A percentile compares a stretch with the other conserved stretches of the same genome.
These are phyloP conservation scores for Leptomonas seymouri DNA, from an alignment of 208 protist genomes.

Conservation along the genomic window DNA sequence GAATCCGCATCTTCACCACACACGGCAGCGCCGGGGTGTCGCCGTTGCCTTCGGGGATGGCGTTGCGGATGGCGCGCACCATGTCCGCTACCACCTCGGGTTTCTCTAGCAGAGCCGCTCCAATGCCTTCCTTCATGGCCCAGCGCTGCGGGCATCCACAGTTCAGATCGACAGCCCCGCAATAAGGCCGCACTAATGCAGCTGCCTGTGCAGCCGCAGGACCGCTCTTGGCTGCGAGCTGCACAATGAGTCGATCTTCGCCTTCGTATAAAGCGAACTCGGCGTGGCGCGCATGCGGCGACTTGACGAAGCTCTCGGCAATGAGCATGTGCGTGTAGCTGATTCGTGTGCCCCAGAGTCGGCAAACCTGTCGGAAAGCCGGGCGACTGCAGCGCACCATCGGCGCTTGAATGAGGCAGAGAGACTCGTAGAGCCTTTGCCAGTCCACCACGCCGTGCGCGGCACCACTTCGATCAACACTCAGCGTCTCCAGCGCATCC, in stretches of 20 bases:
- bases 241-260: slow-evolving; percentile 79
- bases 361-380: slow-evolving; percentile 80
- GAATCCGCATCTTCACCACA: slow-evolving; percentile 89
- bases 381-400: slow-evolving; percentile 94
- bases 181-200: slow-evolving; percentile 57
- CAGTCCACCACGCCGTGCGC: slow-evolving; percentile 1
- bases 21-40: slow-evolving; percentile 38
- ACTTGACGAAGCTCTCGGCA: slow-evolving; percentile 79
- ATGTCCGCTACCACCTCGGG: slow-evolving; percentile 85
- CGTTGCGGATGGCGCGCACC: slow-evolving; percentile 68
- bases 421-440: slow-evolving; percentile 37
- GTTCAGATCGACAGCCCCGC: slow-evolving; percentile 92
- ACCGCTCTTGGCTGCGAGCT: slow-evolving; percentile 82
- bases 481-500: not conserved
- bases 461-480: not conserved
- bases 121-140: slow-evolving; percentile 84
- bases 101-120: slow-evolving; percentile 67
- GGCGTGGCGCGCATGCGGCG: slow-evolving; percentile 65
- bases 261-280: slow-evolving; percentile 79
- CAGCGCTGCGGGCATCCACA: slow-evolving; percentile 94
- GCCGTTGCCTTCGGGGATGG: slow-evolving; percentile 24
- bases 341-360: slow-evolving; percentile 74
- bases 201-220: slow-evolving; percentile 61
- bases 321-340: slow-evolving; percentile 94
- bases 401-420: slow-evolving; percentile 84